Evolutionary conservation across 2,329 filamentous ascomycete genomes (phyloP).

Genomic region (Ceratocystis smalleyi): DNA sequence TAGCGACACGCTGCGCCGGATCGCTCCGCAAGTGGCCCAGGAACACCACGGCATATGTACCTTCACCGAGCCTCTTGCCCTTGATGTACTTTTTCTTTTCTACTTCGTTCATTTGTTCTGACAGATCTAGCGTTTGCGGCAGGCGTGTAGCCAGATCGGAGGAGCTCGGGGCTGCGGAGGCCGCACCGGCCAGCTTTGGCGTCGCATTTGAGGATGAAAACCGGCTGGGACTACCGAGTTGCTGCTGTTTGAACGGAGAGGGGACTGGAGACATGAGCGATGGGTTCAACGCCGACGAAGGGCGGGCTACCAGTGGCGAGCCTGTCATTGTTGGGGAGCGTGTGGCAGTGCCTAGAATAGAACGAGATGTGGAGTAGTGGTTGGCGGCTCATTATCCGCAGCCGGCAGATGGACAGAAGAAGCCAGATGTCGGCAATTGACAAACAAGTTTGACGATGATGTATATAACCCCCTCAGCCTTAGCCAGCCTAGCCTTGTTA

Average conservation of each 20-base stretch:
- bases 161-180: constrained; percentile 5
- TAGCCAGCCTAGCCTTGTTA: not conserved
- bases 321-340: constrained; percentile 23
- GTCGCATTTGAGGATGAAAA: constrained; percentile 21
- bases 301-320: constrained; percentile 26
- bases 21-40: constrained; percentile 64
- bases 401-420: not conserved
- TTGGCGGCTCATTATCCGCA: not conserved
- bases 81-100: constrained; percentile 83
- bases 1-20: constrained; percentile 63
- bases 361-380: not conserved
- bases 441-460: not conserved
- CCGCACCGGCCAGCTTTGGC: not conserved
- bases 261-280: constrained; percentile 13
- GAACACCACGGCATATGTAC: constrained; percentile 94
- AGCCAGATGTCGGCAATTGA: not conserved
- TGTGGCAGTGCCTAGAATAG: not conserved
- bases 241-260: constrained; percentile 16
- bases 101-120: constrained; percentile 69
- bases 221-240: constrained; percentile 21
- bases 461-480: not conserved
- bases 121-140: constrained; percentile 35
- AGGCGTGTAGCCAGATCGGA: constrained; percentile 13
- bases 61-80: constrained; percentile 83
- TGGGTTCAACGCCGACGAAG: constrained; percentile 21